phyloP scores from a whole-genome alignment of 352 stramenopile genomes.

The Pythium apleroticum region DNA sequence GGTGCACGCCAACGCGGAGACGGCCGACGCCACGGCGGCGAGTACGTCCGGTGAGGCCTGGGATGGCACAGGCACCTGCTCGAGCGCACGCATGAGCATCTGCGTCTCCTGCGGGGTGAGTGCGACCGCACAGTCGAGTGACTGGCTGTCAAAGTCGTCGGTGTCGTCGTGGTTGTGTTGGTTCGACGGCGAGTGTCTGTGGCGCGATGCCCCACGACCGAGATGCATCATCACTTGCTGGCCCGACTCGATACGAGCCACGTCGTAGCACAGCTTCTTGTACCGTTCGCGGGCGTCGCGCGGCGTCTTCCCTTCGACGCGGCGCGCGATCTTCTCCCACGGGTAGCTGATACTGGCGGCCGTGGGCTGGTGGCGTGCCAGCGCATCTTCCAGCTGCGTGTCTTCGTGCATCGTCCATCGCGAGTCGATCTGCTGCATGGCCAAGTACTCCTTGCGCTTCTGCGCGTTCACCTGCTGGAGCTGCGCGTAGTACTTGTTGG shows the following conservation, averaged over 20 bases:
- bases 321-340: slow-evolving; percentile 59
- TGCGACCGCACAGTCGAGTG: slow-evolving; percentile 53
- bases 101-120: slow-evolving; percentile 54
- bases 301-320: slow-evolving; percentile 49
- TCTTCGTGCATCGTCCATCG: slow-evolving; percentile 69
- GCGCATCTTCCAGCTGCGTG: slow-evolving; percentile 58
- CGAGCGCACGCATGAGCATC: slow-evolving; percentile 47
- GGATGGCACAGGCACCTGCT: slow-evolving; percentile 50
- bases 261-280: slow-evolving; percentile 74
- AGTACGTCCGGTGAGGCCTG: slow-evolving; percentile 46
- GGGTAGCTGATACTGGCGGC: slow-evolving; percentile 35
- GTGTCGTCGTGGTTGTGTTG: slow-evolving; percentile 20
- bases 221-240: slow-evolving; percentile 66
- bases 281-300: slow-evolving; percentile 64
- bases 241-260: slow-evolving; percentile 65
- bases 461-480: slow-evolving; percentile 36
- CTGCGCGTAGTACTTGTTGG: slow-evolving; percentile 37
- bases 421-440: slow-evolving; percentile 56
- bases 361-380: slow-evolving; percentile 42
- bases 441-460: slow-evolving; percentile 44
- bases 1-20: slow-evolving; percentile 55
- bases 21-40: slow-evolving; percentile 48
- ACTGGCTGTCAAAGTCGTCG: slow-evolving; percentile 22
- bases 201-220: slow-evolving; percentile 25
- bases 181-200: slow-evolving; percentile 16